Conservation (phyloP, 768 basidiomycete species). For the Suillus bovinus region DNA sequence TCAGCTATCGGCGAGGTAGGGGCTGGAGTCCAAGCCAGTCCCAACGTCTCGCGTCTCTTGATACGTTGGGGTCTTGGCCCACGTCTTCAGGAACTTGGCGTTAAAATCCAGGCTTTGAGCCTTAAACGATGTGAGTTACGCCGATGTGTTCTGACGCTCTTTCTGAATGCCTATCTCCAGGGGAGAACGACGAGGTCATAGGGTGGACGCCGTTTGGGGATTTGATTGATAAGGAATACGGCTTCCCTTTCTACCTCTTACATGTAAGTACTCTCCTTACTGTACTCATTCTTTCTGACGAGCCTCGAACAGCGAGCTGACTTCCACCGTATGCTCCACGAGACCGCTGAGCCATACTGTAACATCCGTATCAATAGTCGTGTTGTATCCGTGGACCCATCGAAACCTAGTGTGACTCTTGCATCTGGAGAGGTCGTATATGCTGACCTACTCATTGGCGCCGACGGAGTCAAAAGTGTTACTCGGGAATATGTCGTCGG, state of each 20-base stretch:
- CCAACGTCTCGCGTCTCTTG: constrained; percentile 45
- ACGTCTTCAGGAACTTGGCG: constrained; percentile 37
- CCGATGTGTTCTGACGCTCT: too few relatives aligned
- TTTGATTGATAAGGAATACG: constrained; percentile 32
- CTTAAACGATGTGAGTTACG: constrained; percentile 43
- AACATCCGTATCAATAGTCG: constrained; percentile 38
- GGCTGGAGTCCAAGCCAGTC: constrained; percentile 51
- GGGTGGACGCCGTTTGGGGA: constrained; percentile 40
- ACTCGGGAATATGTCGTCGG: constrained; percentile 51
- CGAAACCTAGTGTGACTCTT: constrained; percentile 37
- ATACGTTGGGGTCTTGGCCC: constrained; percentile 52
- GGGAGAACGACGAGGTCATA: constrained; percentile 35
- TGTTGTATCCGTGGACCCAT: constrained; percentile 37
- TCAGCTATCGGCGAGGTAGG: constrained; percentile 43
- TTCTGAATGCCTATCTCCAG: constrained; percentile 12
- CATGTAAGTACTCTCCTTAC: constrained; percentile 30
- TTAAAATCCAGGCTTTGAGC: constrained; percentile 40
- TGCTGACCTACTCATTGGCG: constrained; percentile 52
- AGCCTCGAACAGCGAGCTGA: constrained; percentile 41
- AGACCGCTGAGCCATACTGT: constrained; percentile 37
- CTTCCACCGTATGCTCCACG: constrained; percentile 41
- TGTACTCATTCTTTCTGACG: neutral
- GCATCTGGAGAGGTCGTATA: constrained; percentile 43
- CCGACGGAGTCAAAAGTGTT: constrained; percentile 57
- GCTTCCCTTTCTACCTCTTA: constrained; percentile 34